These are phyloP conservation scores for Quercus agrifolia DNA, from an alignment of 306 rosid genomes.

Conservation along the genomic window DNA sequence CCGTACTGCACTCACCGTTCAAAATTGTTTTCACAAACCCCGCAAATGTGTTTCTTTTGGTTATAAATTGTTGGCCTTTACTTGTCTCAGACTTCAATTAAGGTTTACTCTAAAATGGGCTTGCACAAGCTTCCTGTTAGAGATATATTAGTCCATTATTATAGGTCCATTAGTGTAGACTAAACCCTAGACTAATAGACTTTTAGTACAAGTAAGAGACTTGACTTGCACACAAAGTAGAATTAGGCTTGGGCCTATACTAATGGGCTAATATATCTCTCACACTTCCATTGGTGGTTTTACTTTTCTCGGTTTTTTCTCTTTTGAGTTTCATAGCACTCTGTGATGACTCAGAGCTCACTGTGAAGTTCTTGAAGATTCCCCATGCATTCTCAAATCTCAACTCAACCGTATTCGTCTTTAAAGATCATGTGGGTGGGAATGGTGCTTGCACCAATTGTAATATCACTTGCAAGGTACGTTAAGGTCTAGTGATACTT, in stretches of 20 bases:
- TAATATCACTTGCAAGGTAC: slow-evolving; percentile 75
- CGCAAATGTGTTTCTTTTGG: slow-evolving; percentile 26
- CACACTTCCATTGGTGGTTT: slow-evolving; percentile 14
- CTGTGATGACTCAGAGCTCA: slow-evolving; percentile 42
- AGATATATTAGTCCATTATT: too few species aligned
- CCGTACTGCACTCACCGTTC: slow-evolving; percentile 14
- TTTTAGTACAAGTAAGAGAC: too few species aligned
- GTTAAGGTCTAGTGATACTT: slow-evolving; percentile 9
- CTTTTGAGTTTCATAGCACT: slow-evolving; percentile 35
- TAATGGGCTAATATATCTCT: too few species aligned
- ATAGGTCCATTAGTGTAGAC: too few species aligned
- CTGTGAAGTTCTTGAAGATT: slow-evolving; percentile 64
- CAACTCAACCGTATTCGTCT: slow-evolving; percentile 66
- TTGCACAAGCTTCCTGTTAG: slow-evolving; percentile 23
- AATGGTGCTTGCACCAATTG: slow-evolving; percentile 45
- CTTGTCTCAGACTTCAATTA: neutral
- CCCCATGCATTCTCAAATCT: slow-evolving; percentile 71
- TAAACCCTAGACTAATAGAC: too few species aligned
- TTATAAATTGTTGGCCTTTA: slow-evolving; percentile 16
- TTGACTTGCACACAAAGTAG: too few species aligned
- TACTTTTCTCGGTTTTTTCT: slow-evolving; percentile 34
- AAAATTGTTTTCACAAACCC: slow-evolving; percentile 14
- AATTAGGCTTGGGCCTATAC: too few species aligned
- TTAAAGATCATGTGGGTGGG: slow-evolving; percentile 40
- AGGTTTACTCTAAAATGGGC: slow-evolving; percentile 41